Percentiles rank a stretch among this genome's conserved stretches.
Conservation (phyloP, 352 stramenopile species). For the Globisporangium cylindrosporum region DNA sequence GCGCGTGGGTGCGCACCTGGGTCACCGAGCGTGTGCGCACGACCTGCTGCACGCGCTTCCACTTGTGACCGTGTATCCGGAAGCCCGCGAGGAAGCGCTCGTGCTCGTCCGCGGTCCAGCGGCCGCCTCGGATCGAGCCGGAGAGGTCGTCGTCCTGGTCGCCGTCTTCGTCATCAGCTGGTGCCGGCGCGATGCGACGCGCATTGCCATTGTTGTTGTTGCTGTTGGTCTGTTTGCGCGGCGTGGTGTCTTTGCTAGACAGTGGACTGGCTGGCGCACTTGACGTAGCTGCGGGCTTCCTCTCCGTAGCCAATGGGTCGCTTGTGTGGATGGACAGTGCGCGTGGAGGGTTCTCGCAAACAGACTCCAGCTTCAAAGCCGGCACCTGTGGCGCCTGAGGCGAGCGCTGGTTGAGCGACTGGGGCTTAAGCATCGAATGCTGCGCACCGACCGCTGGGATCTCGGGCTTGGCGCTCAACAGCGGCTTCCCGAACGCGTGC, state of each 20-base stretch:
- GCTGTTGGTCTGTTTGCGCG: conserved; percentile 4
- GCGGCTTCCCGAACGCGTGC: conserved; percentile 66
- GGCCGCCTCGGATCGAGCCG: conserved; percentile 69
- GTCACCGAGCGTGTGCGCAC: conserved; percentile 86
- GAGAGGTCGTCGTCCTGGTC: conserved; percentile 48
- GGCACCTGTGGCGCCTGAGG: not conserved
- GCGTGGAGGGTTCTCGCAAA: not conserved
- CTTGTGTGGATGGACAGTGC: conserved; percentile 17
- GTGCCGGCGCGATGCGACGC: conserved; percentile 51
- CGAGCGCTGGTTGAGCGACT: not conserved
- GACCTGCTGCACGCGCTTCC: conserved; percentile 88
- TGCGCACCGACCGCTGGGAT: conserved; percentile 13
- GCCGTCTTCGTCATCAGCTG: conserved; percentile 59
- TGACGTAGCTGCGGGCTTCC: not conserved
- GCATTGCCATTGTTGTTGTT: conserved; percentile 8
- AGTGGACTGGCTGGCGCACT: not conserved
- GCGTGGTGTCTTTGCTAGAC: conserved; percentile 15
- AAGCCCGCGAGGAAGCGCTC: conserved; percentile 86
- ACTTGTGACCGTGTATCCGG: conserved; percentile 86
- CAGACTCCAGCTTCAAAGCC: not conserved
- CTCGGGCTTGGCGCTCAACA: conserved; percentile 53
- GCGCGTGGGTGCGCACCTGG: conserved; percentile 84
- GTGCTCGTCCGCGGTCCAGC: conserved; percentile 85
- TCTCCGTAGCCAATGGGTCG: not conserved
- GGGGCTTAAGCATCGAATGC: conserved; percentile 30